Evolutionary conservation across 768 basidiomycete species (phyloP).

Genomic region (Termitomyces heimii): DNA sequence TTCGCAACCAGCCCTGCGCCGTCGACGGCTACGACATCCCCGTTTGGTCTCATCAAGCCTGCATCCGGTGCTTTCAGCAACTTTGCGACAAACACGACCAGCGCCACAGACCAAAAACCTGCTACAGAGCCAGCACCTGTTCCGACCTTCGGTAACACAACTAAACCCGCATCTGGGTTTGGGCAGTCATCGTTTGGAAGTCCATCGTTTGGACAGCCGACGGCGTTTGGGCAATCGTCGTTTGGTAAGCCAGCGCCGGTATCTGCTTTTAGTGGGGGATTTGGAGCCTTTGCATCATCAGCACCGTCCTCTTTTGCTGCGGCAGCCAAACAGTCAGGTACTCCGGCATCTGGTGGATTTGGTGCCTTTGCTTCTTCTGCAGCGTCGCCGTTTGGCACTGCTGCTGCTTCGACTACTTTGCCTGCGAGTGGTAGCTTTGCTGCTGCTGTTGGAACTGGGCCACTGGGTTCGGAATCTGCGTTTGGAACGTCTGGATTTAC

Average conservation of each 20-base stretch:
- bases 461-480: not conserved
- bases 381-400: constrained; percentile 22
- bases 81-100: constrained; percentile 1
- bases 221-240: constrained; percentile 29
- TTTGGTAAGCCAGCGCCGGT: constrained; percentile 30
- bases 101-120: constrained; percentile 1
- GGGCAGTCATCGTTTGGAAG: constrained; percentile 11
- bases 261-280: constrained; percentile 21
- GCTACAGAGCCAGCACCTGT: constrained; percentile 5
- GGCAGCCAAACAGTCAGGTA: not conserved
- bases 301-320: constrained; percentile 7
- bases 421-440: constrained; percentile 12
- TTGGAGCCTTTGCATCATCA: constrained; percentile 23
- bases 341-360: constrained; percentile 14
- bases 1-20: constrained; percentile 16
- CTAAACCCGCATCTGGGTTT: constrained; percentile 15
- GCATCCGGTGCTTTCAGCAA: constrained; percentile 40
- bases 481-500: constrained; percentile 6
- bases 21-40: constrained; percentile 14
- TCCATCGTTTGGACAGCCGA: constrained; percentile 18
- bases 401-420: constrained; percentile 1
- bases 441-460: constrained; percentile 10
- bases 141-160: not conserved
- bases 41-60: constrained; percentile 29
- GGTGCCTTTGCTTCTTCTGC: constrained; percentile 16